phyloP scores from a whole-genome alignment of 805 yeast species.

The Kazachstania martiniae region DNA sequence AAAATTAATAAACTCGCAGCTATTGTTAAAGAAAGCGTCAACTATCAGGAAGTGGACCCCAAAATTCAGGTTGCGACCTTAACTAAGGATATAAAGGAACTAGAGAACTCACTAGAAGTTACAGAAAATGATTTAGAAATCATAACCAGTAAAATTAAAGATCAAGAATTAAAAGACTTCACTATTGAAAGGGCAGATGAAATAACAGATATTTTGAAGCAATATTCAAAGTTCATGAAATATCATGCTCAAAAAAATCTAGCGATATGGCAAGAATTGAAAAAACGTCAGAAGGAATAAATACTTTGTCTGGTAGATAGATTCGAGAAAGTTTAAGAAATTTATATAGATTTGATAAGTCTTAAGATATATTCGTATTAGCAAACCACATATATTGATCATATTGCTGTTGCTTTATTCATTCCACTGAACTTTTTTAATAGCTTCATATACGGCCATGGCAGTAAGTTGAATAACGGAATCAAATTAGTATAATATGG shows the following conservation, averaged over 20 bases:
- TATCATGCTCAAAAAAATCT: slow-evolving; percentile 21
- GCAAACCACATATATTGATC: too few species aligned
- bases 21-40: slow-evolving; percentile 25
- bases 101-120: slow-evolving; percentile 15
- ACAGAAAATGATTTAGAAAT: slow-evolving; percentile 25
- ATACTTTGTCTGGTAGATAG: too few species aligned
- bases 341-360: neutral
- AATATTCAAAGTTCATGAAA: slow-evolving; percentile 22
- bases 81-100: slow-evolving; percentile 16
- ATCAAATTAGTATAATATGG: slow-evolving; percentile 72
- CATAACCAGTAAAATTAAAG: slow-evolving; percentile 22
- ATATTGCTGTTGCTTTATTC: slow-evolving; percentile 32
- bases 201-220: slow-evolving; percentile 14
- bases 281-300: slow-evolving; percentile 5
- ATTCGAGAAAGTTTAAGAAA: neutral
- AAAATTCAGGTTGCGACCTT: slow-evolving; percentile 10
- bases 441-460: slow-evolving; percentile 44
- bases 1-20: slow-evolving; percentile 22
- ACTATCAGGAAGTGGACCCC: slow-evolving; percentile 24
- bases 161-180: slow-evolving; percentile 25
- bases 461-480: slow-evolving; percentile 60
- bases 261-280: slow-evolving; percentile 21
- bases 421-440: slow-evolving; percentile 49
- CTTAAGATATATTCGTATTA: too few species aligned
- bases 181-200: slow-evolving; percentile 17